Evolutionary conservation across 2,329 filamentous ascomycete genomes (phyloP).

Genomic region (Aspergillus bombycis): DNA sequence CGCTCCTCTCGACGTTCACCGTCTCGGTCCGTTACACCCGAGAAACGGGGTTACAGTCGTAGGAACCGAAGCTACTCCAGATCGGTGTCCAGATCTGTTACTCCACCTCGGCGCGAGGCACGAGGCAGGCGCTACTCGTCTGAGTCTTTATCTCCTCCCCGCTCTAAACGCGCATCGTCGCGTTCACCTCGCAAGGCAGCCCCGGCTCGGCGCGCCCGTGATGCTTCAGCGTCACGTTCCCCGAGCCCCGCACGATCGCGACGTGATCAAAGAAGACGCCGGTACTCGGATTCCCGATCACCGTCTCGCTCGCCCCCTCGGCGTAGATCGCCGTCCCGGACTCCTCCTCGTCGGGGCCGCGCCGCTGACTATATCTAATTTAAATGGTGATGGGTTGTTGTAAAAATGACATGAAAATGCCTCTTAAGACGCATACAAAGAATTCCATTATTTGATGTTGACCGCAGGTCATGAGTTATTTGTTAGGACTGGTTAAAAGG

Average conservation of each 20-base stretch:
- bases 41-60: slow-evolving; percentile 24
- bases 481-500: slow-evolving; percentile 2
- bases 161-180: slow-evolving; percentile 27
- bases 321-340: slow-evolving; percentile 19
- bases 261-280: slow-evolving; percentile 17
- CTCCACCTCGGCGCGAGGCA: slow-evolving; percentile 29
- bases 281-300: slow-evolving; percentile 25
- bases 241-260: slow-evolving; percentile 23
- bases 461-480: neutral
- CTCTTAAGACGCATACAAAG: neutral
- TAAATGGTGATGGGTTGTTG: neutral
- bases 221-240: slow-evolving; percentile 29
- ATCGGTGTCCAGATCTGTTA: slow-evolving; percentile 35
- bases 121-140: slow-evolving; percentile 28
- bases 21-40: slow-evolving; percentile 38
- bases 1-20: slow-evolving; percentile 32
- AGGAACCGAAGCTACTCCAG: slow-evolving; percentile 36
- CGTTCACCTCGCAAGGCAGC: slow-evolving; percentile 29
- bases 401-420: neutral
- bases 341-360: slow-evolving; percentile 23
- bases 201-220: slow-evolving; percentile 26
- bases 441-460: neutral
- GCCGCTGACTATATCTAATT: slow-evolving; percentile 14
- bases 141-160: slow-evolving; percentile 34
- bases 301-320: slow-evolving; percentile 26